phyloP scores from a whole-genome alignment of 108 stramenopile species.

The Skeletonema grethae region DNA sequence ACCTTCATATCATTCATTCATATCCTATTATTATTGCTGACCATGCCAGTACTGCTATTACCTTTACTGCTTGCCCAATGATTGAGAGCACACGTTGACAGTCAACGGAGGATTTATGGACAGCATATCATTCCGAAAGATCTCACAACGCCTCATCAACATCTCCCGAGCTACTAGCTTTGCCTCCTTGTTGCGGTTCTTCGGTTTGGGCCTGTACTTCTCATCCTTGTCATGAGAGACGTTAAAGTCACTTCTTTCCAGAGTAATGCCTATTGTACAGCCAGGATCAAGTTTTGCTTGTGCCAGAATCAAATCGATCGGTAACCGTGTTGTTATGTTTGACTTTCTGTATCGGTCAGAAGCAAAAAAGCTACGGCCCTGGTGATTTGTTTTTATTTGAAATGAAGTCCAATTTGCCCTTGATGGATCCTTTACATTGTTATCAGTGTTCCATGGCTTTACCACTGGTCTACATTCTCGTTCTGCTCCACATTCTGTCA shows the following conservation, averaged over 20 bases:
- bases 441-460: not conserved
- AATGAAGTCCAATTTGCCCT: not conserved
- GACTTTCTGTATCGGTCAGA: not conserved
- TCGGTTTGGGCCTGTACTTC: not conserved
- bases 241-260: not conserved
- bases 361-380: constrained; percentile 1
- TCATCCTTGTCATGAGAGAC: not conserved
- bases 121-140: not conserved
- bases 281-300: not conserved
- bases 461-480: not conserved
- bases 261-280: not conserved
- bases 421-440: not conserved
- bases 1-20: too few relatives aligned
- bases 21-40: too few relatives aligned
- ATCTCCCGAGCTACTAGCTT: not conserved
- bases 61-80: not conserved
- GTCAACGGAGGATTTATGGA: constrained; percentile 2
- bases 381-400: not conserved
- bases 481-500: not conserved
- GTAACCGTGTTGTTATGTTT: not conserved
- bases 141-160: not conserved
- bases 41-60: too few relatives aligned
- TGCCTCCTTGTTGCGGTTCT: not conserved
- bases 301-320: not conserved
- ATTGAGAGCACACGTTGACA: not conserved